These are phyloP conservation scores for Setaria viridis DNA, from an alignment of 202 grass and related monocot genomes.

Conservation along the genomic window DNA sequence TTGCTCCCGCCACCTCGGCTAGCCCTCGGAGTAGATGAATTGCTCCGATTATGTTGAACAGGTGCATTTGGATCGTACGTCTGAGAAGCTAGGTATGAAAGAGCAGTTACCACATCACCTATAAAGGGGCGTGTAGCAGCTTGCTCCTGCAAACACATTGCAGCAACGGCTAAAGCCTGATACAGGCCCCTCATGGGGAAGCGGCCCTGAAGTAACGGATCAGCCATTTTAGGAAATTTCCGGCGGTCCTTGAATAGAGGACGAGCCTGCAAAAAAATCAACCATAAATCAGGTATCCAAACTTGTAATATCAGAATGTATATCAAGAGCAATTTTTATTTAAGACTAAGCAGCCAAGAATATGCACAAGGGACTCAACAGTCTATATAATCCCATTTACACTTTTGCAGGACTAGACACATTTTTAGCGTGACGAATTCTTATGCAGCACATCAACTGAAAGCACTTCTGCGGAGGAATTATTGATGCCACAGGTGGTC, in stretches of 20 bases:
- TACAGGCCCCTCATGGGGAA: conserved; percentile 95
- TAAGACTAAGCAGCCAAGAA: background rate
- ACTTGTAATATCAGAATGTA: conserved; percentile 23
- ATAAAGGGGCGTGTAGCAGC: conserved; percentile 90
- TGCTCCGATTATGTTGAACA: conserved; percentile 62
- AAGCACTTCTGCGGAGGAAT: conserved; percentile 25
- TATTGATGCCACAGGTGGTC: background rate
- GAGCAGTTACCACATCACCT: conserved; percentile 93
- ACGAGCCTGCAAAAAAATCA: conserved; percentile 79
- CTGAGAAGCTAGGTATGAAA: conserved; percentile 98
- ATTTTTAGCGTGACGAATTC: background rate
- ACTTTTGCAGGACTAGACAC: background rate
- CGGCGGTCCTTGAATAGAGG: conserved; percentile 96
- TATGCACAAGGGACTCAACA: conserved; percentile 4
- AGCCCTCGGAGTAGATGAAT: conserved; percentile 72
- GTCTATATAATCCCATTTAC: background rate
- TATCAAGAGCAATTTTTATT: conserved; percentile 18
- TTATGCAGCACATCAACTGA: background rate
- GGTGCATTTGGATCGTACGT: conserved; percentile 73
- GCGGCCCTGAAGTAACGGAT: conserved; percentile 72
- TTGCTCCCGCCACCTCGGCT: conserved; percentile 47
- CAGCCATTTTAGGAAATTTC: conserved; percentile 98
- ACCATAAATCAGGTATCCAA: conserved; percentile 37
- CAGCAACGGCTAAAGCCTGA: conserved; percentile 95
- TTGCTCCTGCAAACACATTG: conserved; percentile 99